Evolutionary conservation across 768 basidiomycete species (phyloP).

Genomic region (Dictyophora rubrovolvata): DNA sequence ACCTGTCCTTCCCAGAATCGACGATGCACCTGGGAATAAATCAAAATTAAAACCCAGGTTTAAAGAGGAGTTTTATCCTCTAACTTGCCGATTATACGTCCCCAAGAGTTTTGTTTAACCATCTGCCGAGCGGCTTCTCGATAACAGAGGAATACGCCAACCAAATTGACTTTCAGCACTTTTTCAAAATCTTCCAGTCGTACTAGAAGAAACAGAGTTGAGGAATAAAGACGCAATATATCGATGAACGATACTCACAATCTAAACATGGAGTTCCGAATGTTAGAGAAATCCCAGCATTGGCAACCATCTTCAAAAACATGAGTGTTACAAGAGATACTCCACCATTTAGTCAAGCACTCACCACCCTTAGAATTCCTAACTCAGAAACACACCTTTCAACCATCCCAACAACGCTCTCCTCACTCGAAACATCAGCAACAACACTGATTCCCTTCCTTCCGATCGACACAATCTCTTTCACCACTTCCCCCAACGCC

Average conservation of each 20-base stretch:
- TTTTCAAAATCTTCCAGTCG: slow-evolving; percentile 46
- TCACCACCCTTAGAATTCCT: neutral
- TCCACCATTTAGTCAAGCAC: no score
- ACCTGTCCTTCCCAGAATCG: neutral
- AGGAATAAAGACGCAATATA: no score
- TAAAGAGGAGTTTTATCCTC: neutral
- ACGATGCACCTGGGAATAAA: neutral
- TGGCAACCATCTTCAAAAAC: neutral
- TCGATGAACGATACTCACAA: neutral
- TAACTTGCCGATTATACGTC: slow-evolving; percentile 33
- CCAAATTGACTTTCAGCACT: slow-evolving; percentile 62
- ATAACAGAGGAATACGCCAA: slow-evolving; percentile 67
- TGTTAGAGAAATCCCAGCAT: neutral
- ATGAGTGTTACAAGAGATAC: neutral
- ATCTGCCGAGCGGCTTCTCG: slow-evolving; percentile 65
- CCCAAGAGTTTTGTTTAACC: slow-evolving; percentile 61
- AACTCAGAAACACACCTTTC: neutral
- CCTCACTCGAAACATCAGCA: neutral
- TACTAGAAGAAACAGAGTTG: neutral
- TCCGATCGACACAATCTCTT: neutral
- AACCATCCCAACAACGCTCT: neutral
- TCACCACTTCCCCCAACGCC: neutral
- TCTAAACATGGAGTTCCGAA: neutral
- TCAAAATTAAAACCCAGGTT: neutral
- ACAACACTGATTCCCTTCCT: neutral